Evolutionary conservation across 2,329 filamentous ascomycete species (phyloP).

Genomic region (Nemania bipapillata): DNA sequence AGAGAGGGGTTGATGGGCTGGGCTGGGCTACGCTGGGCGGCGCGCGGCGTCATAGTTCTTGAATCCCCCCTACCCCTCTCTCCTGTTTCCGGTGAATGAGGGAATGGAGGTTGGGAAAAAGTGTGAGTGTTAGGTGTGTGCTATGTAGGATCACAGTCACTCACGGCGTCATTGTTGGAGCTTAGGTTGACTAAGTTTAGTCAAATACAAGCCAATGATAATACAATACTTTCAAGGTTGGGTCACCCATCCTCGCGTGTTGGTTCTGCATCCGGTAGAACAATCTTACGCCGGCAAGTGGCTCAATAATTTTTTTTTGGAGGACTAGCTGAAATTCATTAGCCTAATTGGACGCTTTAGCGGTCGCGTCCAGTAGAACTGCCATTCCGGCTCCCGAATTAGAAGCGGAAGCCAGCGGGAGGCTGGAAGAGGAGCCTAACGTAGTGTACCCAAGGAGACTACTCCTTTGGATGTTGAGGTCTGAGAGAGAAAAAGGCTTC

Average conservation of each 20-base stretch:
- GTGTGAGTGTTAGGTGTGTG: not conserved
- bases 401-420: slow-evolving; percentile 35
- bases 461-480: slow-evolving; percentile 11
- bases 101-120: slow-evolving; percentile 6
- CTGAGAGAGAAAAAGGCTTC: slow-evolving; percentile 4
- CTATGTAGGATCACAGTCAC: not conserved
- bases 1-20: slow-evolving; percentile 1
- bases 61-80: slow-evolving; percentile 7
- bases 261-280: not conserved
- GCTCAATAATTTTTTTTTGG: slow-evolving; percentile 3
- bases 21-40: slow-evolving; percentile 19
- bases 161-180: not conserved
- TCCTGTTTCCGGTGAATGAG: slow-evolving; percentile 11
- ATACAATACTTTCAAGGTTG: not conserved
- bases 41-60: slow-evolving; percentile 18
- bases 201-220: not conserved
- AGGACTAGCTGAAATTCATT: slow-evolving; percentile 15
- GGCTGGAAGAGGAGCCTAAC: slow-evolving; percentile 23
- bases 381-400: slow-evolving; percentile 34
- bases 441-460: not conserved
- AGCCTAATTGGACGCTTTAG: slow-evolving; percentile 23
- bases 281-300: slow-evolving; percentile 3
- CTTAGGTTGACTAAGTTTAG: not conserved
- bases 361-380: slow-evolving; percentile 21
- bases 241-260: not conserved